Conservation (phyloP, 768 basidiomycete species). For the Leucosporidium scottii region DNA sequence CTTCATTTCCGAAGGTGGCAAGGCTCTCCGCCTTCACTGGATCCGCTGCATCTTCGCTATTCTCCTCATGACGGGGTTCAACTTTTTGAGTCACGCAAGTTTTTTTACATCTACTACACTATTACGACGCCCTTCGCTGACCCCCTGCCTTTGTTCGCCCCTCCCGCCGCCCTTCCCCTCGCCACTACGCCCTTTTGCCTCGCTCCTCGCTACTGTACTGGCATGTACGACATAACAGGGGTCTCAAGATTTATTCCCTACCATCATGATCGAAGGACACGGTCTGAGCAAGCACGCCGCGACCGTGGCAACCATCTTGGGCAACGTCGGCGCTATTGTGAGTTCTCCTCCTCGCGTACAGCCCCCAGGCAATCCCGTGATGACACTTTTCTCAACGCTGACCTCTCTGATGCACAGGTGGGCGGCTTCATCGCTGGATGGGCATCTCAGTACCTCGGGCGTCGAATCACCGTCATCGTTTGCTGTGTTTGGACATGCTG, state of each 20-base stretch:
- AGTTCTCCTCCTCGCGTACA: neutral
- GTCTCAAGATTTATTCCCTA: conserved; percentile 30
- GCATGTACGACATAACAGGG: neutral
- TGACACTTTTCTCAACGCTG: neutral
- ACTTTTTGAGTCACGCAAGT: conserved; percentile 64
- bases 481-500: conserved; percentile 53
- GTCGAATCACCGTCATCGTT: conserved; percentile 70
- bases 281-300: conserved; percentile 25
- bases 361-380: no score
- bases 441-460: conserved; percentile 68
- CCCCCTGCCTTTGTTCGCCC: neutral
- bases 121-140: neutral
- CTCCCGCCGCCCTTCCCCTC: neutral
- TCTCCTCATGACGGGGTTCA: conserved; percentile 41
- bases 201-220: neutral
- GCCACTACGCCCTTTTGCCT: no score
- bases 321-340: conserved; percentile 40
- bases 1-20: conserved; percentile 64
- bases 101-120: conserved; percentile 40
- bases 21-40: conserved; percentile 65
- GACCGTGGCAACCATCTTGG: conserved; percentile 32
- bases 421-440: conserved; percentile 34
- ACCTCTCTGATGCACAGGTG: conserved; percentile 10
- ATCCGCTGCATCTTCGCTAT: conserved; percentile 72
- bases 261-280: conserved; percentile 24